phyloP scores from a whole-genome alignment of 2,329 filamentous ascomycete species.

The Hypoxylon sp. region DNA sequence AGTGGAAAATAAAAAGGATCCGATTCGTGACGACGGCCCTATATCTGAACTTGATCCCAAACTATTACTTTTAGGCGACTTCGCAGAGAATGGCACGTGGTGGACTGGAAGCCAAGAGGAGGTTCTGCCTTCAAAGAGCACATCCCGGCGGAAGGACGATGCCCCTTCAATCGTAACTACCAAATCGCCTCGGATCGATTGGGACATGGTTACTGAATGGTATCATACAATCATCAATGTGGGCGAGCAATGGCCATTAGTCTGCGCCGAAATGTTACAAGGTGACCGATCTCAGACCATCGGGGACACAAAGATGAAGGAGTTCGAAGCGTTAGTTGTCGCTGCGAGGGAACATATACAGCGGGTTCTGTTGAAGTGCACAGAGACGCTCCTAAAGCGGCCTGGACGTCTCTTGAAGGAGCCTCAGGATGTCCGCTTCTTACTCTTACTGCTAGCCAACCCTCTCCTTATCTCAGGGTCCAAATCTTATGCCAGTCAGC shows the following conservation, averaged over 20 bases:
- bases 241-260: conserved; percentile 75
- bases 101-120: conserved; percentile 76
- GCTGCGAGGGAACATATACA: conserved; percentile 78
- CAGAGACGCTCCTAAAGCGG: conserved; percentile 83
- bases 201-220: conserved; percentile 80
- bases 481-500: conserved; percentile 59
- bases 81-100: conserved; percentile 87
- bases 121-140: conserved; percentile 53
- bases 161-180: conserved; percentile 64
- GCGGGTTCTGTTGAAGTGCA: conserved; percentile 80
- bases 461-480: conserved; percentile 75
- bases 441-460: conserved; percentile 84
- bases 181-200: conserved; percentile 80
- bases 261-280: conserved; percentile 69
- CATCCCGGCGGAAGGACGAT: conserved; percentile 56
- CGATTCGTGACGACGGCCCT: conserved; percentile 56
- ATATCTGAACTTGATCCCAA: conserved; percentile 80
- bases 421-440: conserved; percentile 80
- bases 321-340: conserved; percentile 64
- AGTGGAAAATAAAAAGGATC: conserved; percentile 55
- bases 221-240: conserved; percentile 78
- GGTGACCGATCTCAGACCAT: conserved; percentile 53
- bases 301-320: conserved; percentile 58
- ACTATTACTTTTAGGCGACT: conserved; percentile 78
- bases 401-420: conserved; percentile 78